phyloP scores from a whole-genome alignment of 225 moss, liverwort and hornwort genomes.

The Sphagnum tenellum region DNA sequence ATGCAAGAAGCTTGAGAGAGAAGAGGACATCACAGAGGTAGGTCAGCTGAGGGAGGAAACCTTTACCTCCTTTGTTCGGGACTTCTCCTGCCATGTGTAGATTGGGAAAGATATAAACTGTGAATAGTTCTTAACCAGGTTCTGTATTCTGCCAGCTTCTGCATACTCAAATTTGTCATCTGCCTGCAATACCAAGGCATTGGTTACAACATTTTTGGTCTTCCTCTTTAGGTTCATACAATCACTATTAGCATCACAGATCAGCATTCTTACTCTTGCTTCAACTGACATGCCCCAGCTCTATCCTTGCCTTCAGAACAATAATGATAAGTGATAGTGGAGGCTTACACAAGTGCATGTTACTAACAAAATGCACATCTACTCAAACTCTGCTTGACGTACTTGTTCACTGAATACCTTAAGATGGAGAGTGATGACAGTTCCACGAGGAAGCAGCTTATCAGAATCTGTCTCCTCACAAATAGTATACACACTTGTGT shows the following conservation, averaged over 20 bases:
- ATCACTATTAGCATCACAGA: too few relatives aligned
- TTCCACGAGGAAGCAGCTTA: conserved; percentile 46
- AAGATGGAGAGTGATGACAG: conserved; percentile 50
- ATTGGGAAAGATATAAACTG: conserved; percentile 72
- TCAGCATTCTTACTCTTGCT: too few relatives aligned
- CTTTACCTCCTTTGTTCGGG: conserved; percentile 23
- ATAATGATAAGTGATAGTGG: too few relatives aligned
- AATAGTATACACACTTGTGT: conserved; percentile 45
- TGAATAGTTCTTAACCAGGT: conserved; percentile 58
- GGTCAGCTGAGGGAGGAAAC: too few relatives aligned
- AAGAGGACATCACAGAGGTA: too few relatives aligned
- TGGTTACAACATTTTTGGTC: too few relatives aligned
- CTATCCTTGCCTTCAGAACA: too few relatives aligned
- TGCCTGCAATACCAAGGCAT: conserved; percentile 26
- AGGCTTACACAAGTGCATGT: too few relatives aligned
- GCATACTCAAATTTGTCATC: conserved; percentile 31
- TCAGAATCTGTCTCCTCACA: conserved; percentile 46
- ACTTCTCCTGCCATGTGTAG: conserved; percentile 55
- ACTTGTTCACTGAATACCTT: conserved; percentile 22
- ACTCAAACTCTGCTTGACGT: too few relatives aligned
- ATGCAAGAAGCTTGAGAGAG: conserved; percentile 4
- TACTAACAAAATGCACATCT: too few relatives aligned
- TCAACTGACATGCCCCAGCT: too few relatives aligned
- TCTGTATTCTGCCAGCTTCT: conserved; percentile 28
- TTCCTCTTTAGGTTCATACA: too few relatives aligned